Conservation (phyloP, 108 stramenopile genomes). For the Epithemia pelagica region DNA sequence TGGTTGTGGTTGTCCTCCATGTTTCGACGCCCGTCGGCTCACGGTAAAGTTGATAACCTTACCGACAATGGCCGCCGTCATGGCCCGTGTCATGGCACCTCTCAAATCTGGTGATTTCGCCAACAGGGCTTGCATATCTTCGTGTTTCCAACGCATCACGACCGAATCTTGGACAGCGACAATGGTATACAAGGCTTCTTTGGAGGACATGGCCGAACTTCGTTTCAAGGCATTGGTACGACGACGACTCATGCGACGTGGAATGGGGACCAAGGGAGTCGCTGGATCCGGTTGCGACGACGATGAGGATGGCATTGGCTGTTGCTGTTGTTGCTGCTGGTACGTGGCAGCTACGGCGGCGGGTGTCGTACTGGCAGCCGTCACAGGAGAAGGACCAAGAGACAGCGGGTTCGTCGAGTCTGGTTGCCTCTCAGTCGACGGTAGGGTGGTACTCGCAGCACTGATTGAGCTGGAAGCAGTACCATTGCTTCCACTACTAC, state of each 20-base stretch:
- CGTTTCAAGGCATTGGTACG: too few species aligned
- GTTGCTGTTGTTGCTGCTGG: slow-evolving; percentile 2
- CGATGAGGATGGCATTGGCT: too few species aligned
- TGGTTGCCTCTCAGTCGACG: not conserved
- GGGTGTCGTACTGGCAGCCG: not conserved
- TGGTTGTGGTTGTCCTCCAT: not conserved
- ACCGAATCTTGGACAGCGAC: slow-evolving; percentile 48
- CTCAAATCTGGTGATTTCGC: slow-evolving; percentile 51
- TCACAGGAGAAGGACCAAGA: not conserved
- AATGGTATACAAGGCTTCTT: too few species aligned
- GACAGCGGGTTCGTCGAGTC: not conserved
- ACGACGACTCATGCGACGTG: too few species aligned
- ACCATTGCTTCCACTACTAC: too few species aligned
- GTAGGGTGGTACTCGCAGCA: too few species aligned
- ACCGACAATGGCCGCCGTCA: slow-evolving; percentile 68
- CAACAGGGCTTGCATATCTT: slow-evolving; percentile 60
- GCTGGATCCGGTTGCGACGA: too few species aligned
- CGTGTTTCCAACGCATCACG: slow-evolving; percentile 54
- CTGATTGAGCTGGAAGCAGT: too few species aligned
- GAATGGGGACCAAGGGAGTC: too few species aligned
- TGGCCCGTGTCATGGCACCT: slow-evolving; percentile 55
- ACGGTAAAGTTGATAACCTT: slow-evolving; percentile 77
- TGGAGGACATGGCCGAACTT: slow-evolving; percentile 3
- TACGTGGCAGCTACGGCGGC: not conserved
- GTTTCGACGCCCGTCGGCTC: too few species aligned